Percentiles rank a stretch among this genome's conserved stretches.
Conservation (phyloP, 164 flowering plant genomes). For the Liquidambar formosana region DNA sequence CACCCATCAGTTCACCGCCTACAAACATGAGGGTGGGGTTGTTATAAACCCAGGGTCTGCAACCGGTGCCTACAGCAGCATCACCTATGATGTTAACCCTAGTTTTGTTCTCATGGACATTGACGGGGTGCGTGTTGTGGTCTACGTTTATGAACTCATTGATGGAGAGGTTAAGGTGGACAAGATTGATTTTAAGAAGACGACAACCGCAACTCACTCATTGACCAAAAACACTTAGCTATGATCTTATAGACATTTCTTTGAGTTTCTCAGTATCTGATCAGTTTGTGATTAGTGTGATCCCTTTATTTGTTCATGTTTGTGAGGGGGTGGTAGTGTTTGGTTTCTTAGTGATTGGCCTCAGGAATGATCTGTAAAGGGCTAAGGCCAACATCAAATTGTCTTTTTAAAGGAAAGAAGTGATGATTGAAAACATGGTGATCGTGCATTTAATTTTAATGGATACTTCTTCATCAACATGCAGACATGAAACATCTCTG, state of each 20-base stretch:
- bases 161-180: slow-evolving; percentile 93
- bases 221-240: not conserved
- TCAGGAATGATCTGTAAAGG: not conserved
- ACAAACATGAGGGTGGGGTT: slow-evolving; percentile 88
- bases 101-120: slow-evolving; percentile 92
- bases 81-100: slow-evolving; percentile 85
- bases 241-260: not conserved
- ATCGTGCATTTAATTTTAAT: not conserved
- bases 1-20: slow-evolving; percentile 83
- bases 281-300: not conserved
- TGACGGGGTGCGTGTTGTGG: slow-evolving; percentile 78
- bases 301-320: not conserved
- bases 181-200: slow-evolving; percentile 86
- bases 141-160: slow-evolving; percentile 84
- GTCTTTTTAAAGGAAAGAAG: not conserved
- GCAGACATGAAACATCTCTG: not conserved
- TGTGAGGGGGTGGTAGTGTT: not conserved
- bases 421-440: not conserved
- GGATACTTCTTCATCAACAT: not conserved
- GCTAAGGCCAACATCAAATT: not conserved
- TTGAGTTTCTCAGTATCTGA: not conserved
- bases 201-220: slow-evolving; percentile 36
- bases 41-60: slow-evolving; percentile 91
- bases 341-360: not conserved
- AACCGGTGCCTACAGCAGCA: slow-evolving; percentile 81